Percentiles rank a stretch among this genome's conserved stretches.
Conservation (phyloP, 2,329 filamentous ascomycete genomes). For the Bretziella fagacearum region DNA sequence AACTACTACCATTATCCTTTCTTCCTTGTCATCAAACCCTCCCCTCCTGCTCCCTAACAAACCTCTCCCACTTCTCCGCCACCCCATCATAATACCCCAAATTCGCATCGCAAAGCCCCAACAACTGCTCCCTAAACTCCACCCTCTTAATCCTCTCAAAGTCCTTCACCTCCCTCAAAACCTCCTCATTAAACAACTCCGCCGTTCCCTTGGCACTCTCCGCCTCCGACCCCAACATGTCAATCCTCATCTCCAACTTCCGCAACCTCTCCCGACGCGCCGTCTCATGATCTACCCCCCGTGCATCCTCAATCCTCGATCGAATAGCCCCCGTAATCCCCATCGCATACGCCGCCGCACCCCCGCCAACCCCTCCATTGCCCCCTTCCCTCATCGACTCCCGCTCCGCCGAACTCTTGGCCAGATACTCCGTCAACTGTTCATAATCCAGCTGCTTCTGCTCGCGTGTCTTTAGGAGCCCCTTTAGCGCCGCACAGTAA, state of each 20-base stretch:
- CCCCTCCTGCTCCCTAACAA: slow-evolving; percentile 73
- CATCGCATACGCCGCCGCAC: slow-evolving; percentile 22
- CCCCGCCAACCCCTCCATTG: slow-evolving; percentile 17
- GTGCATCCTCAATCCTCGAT: slow-evolving; percentile 88
- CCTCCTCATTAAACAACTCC: slow-evolving; percentile 91
- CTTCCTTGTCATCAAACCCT: not conserved
- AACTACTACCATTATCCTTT: too few relatives aligned
- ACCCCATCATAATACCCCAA: slow-evolving; percentile 71
- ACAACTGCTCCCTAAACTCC: slow-evolving; percentile 79
- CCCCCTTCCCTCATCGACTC: slow-evolving; percentile 57
- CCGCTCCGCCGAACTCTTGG: slow-evolving; percentile 73
- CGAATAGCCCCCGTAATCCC: slow-evolving; percentile 72
- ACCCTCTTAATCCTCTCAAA: slow-evolving; percentile 93
- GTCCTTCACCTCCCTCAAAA: slow-evolving; percentile 78
- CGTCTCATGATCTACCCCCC: slow-evolving; percentile 88
- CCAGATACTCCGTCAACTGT: slow-evolving; percentile 85
- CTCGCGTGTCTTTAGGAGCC: slow-evolving; percentile 79
- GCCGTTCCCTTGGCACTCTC: slow-evolving; percentile 73
- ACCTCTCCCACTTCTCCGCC: slow-evolving; percentile 72
- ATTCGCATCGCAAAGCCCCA: slow-evolving; percentile 67
- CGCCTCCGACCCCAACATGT: slow-evolving; percentile 76
- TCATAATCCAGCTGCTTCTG: slow-evolving; percentile 98
- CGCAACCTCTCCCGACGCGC: slow-evolving; percentile 63
- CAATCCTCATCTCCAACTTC: slow-evolving; percentile 82
- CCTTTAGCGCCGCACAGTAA: slow-evolving; percentile 75